phyloP scores from a whole-genome alignment of 2,329 filamentous ascomycete genomes.

The Purpureocillium takamizusanense region DNA sequence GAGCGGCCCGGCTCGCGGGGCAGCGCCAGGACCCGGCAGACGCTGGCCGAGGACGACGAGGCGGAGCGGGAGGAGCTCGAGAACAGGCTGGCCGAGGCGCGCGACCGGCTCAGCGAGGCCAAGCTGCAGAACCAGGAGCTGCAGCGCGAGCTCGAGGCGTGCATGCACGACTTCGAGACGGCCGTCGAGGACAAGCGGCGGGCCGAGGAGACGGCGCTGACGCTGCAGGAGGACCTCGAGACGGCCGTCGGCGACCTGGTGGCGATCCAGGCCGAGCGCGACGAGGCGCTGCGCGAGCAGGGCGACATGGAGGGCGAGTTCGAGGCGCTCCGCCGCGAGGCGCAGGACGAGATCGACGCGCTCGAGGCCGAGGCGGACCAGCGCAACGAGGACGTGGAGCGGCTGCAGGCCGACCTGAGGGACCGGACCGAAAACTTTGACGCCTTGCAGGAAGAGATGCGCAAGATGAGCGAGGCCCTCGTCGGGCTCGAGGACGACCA shows the following conservation, averaged over 20 bases:
- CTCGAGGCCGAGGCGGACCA: constrained; percentile 66
- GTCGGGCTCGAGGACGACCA: constrained; percentile 86
- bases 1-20: constrained; percentile 65
- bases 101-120: constrained; percentile 78
- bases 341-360: constrained; percentile 56
- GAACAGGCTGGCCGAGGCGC: constrained; percentile 69
- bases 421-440: constrained; percentile 80
- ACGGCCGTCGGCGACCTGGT: constrained; percentile 72
- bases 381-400: constrained; percentile 60
- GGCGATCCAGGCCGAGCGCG: constrained; percentile 70
- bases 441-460: constrained; percentile 89
- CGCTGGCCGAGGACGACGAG: constrained; percentile 50
- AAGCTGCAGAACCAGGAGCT: constrained; percentile 88
- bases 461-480: constrained; percentile 78
- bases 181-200: constrained; percentile 55
- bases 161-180: constrained; percentile 69
- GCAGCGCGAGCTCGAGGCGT: constrained; percentile 71
- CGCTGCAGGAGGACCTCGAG: constrained; percentile 74
- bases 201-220: constrained; percentile 46
- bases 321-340: constrained; percentile 50
- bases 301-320: constrained; percentile 52
- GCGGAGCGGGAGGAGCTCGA: constrained; percentile 80
- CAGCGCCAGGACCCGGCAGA: constrained; percentile 60
- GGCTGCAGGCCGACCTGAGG: constrained; percentile 61
- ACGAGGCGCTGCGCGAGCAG: constrained; percentile 68